Evolutionary conservation across 768 basidiomycete genomes (phyloP), one percentile per base, ranked within the genome.

Genomic region (Xanthoconium purpureum): DNA sequence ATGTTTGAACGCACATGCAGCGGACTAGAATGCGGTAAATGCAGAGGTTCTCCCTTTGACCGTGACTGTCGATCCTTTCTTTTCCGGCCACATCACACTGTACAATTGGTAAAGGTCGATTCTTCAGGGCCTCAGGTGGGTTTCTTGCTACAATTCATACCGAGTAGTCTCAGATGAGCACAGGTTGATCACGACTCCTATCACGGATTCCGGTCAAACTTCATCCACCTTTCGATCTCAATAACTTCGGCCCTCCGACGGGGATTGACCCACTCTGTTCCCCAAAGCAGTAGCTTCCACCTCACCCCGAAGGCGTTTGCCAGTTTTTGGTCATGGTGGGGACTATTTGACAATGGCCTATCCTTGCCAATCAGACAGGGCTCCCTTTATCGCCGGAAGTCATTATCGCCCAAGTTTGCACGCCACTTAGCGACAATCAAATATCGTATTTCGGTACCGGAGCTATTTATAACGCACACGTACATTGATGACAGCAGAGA

Each of bases 241-340:
- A 74, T 97, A 62, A 81, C 82, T 28, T 88, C 89, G 3, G 86
- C 86, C 8, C 75, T 84, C 73, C 67, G 60, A 37, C 60, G 69
- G 39, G 71, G 65, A 44, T 51, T 52, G 36, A 37, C 46, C 13
- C 28, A 47, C 32, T 42, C 50, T 17, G 69, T 63, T 59, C 60
- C 58, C 9, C 61, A 72, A 36, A 75, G 81, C 35, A 95, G 87
- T 73, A 90, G 82, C 62, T 74, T 98, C 52, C 89, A 98, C 71
- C 81, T 96, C 33, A 91, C 88, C 3, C 92, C 94, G 0, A 86
- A 88, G 61, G 78, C 84, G 3, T 94, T 93, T 63, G 79, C 90
- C 2, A 91, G 94, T 70, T 98, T 98, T 74, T 91, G 88, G 82
- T 81, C 87, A 2, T 97, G 94, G 95, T 95, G 91, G 83, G 77